phyloP scores from a whole-genome alignment of 768 basidiomycete genomes.

The Naganishia kalamii region DNA sequence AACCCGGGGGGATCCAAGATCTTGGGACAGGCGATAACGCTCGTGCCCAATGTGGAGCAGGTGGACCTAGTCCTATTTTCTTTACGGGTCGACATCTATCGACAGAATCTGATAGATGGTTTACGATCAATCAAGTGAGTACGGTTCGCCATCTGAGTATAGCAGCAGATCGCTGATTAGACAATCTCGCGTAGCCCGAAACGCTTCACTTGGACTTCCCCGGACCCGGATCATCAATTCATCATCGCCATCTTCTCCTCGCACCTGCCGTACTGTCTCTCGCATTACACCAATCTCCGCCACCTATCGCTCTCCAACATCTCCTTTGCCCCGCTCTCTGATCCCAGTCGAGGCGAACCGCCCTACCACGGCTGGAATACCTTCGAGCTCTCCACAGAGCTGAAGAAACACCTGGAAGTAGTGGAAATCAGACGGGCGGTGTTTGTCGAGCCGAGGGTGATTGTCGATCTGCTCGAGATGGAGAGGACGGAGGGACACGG shows the following conservation, averaged over 20 bases:
- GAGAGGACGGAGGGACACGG: neutral
- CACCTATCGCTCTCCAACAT: constrained; percentile 15
- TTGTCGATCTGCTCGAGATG: constrained; percentile 10
- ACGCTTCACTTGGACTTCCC: constrained; percentile 16
- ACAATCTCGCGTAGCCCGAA: neutral
- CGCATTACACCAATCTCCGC: constrained; percentile 10
- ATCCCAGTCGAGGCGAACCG: constrained; percentile 15
- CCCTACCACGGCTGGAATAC: constrained; percentile 10
- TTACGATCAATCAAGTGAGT: constrained; percentile 18
- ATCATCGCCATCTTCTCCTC: constrained; percentile 22
- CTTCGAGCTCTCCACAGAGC: neutral
- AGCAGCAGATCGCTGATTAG: neutral
- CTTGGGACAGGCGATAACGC: constrained; percentile 6
- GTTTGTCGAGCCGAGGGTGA: constrained; percentile 15
- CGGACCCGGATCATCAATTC: constrained; percentile 20
- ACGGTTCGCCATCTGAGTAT: neutral
- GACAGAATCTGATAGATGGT: constrained; percentile 1
- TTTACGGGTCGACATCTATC: constrained; percentile 5
- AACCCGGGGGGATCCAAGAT: neutral
- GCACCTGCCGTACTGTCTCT: constrained; percentile 3
- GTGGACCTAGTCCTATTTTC: constrained; percentile 14
- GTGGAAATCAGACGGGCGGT: constrained; percentile 14
- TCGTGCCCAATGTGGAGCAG: constrained; percentile 3
- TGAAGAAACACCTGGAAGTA: constrained; percentile 5
- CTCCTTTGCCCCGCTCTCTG: constrained; percentile 13